These are phyloP conservation scores for Yamagishiella unicocca DNA, from an alignment of 139 green algal genomes.

Conservation along the genomic window DNA sequence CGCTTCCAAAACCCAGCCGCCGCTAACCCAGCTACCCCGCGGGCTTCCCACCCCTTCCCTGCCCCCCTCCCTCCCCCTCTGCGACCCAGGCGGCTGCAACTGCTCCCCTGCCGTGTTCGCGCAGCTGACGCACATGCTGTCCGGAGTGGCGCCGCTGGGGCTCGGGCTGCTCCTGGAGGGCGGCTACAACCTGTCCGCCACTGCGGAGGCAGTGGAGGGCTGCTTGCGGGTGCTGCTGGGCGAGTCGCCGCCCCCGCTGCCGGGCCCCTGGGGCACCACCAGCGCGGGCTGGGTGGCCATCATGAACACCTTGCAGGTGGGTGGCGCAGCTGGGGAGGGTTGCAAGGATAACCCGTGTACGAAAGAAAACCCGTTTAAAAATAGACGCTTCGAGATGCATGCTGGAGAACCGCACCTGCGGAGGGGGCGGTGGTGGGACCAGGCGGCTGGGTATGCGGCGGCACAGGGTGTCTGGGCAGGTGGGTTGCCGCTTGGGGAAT, in stretches of 20 bases:
- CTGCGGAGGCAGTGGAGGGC: constrained; percentile 67
- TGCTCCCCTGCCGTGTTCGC: constrained; percentile 73
- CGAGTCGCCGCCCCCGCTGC: constrained; percentile 55
- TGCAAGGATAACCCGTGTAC: no score
- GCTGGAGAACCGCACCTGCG: no score
- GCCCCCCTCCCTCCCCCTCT: neutral
- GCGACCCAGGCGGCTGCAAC: constrained; percentile 51
- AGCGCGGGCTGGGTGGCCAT: constrained; percentile 41
- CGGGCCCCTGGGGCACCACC: constrained; percentile 31
- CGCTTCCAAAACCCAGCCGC: no score
- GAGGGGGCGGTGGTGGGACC: no score
- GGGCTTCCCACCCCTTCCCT: no score
- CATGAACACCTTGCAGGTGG: constrained; percentile 54
- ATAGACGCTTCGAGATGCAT: no score
- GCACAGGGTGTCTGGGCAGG: no score
- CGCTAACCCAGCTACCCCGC: no score
- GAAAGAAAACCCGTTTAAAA: no score
- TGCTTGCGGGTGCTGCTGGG: constrained; percentile 80
- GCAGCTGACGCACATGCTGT: constrained; percentile 76
- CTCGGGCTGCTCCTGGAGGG: constrained; percentile 71
- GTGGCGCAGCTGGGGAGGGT: no score
- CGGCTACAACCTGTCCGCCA: constrained; percentile 75
- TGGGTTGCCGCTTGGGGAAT: no score
- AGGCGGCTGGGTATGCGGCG: no score
- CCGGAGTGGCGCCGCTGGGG: constrained; percentile 58